phyloP scores from a whole-genome alignment of 306 rosid species.

The Dryas drummondii region DNA sequence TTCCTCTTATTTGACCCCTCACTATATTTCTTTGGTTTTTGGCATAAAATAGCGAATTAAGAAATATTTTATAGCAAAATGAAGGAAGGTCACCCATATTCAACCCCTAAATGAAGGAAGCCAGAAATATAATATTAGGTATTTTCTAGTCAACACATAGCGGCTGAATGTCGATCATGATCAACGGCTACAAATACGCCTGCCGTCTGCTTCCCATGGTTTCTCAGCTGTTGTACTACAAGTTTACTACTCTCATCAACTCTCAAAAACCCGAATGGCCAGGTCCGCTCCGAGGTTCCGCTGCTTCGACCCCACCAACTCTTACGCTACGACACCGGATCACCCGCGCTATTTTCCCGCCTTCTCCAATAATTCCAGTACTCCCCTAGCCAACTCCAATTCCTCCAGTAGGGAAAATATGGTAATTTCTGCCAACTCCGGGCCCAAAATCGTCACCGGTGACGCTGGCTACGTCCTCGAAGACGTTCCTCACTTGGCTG shows the following conservation, averaged over 20 bases:
- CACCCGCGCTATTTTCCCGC: constrained; percentile 13
- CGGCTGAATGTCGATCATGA: not conserved
- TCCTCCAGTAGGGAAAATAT: not conserved
- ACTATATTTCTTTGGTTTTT: no score
- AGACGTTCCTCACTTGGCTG: constrained; percentile 65
- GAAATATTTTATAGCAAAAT: no score
- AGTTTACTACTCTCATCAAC: no score
- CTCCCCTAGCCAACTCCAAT: not conserved
- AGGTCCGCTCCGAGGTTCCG: constrained; percentile 29
- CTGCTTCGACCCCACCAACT: constrained; percentile 36
- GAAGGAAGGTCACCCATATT: no score
- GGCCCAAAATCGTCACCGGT: constrained; percentile 43
- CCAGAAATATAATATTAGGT: not conserved
- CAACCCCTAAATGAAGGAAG: no score
- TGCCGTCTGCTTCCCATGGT: not conserved
- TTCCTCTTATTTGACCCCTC: no score
- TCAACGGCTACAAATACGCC: constrained; percentile 14
- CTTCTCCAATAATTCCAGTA: not conserved
- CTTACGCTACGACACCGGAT: constrained; percentile 10
- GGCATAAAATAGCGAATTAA: no score
- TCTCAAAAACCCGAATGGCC: not conserved
- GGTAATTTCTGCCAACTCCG: constrained; percentile 18
- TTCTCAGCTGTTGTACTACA: not conserved
- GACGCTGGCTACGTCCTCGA: constrained; percentile 52
- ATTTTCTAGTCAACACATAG: not conserved